Evolutionary conservation across 192 early-diverging fungal genomes (phyloP).

Genomic region (Paraglomus occultum): DNA sequence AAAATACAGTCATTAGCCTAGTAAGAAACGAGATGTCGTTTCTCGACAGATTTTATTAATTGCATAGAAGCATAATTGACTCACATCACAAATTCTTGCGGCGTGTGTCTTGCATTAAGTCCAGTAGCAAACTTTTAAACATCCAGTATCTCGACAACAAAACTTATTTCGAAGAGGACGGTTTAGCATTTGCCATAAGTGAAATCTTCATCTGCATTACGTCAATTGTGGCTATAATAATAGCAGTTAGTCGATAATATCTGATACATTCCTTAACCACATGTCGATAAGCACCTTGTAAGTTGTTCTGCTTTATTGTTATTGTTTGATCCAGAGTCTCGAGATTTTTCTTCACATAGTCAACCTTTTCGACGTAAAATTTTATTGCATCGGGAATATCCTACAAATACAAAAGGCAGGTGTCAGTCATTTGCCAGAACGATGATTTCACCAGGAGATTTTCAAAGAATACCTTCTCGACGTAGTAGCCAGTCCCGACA

Average conservation of each 20-base stretch:
- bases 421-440: neutral
- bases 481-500: conserved; percentile 94
- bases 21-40: no score
- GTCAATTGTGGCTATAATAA: conserved; percentile 45
- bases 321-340: conserved; percentile 82
- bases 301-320: conserved; percentile 71
- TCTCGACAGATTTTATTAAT: no score
- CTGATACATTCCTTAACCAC: neutral
- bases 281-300: conserved; percentile 43
- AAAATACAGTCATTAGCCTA: no score
- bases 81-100: no score
- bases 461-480: conserved; percentile 73
- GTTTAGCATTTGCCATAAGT: no score
- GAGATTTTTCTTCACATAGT: conserved; percentile 77
- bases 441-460: neutral
- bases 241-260: no score
- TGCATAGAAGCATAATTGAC: no score
- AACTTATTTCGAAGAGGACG: no score
- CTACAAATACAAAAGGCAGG: neutral
- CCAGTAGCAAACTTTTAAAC: no score
- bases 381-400: conserved; percentile 61
- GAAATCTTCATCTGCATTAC: conserved; percentile 46
- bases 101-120: no score
- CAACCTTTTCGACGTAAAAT: conserved; percentile 83
- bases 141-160: no score